Percentiles rank a stretch among this genome's conserved stretches.
Conservation (phyloP, 2,329 filamentous ascomycete species). For the Bipolaris victoriae region DNA sequence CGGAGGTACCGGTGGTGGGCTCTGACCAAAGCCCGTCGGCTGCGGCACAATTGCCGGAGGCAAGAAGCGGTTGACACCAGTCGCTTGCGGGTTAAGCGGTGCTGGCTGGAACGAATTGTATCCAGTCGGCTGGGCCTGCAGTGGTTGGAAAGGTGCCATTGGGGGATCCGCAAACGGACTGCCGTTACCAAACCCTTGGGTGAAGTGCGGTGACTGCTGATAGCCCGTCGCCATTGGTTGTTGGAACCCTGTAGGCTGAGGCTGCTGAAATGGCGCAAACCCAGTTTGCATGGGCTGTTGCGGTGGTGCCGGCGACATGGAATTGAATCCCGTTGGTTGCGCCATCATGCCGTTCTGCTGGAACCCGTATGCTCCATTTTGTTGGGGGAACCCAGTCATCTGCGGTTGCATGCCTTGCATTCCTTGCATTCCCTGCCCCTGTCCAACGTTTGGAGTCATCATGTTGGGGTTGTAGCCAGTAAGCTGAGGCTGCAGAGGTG, state of each 20-base stretch:
- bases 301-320: slow-evolving; percentile 47
- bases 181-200: slow-evolving; percentile 54
- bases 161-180: slow-evolving; percentile 63
- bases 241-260: slow-evolving; percentile 51
- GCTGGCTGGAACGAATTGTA: slow-evolving; percentile 44
- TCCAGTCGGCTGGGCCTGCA: slow-evolving; percentile 49
- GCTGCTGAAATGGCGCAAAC: slow-evolving; percentile 52
- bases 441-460: slow-evolving; percentile 70
- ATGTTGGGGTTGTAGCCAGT: slow-evolving; percentile 69
- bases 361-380: slow-evolving; percentile 40
- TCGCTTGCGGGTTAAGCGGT: slow-evolving; percentile 60
- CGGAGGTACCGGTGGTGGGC: slow-evolving; percentile 64
- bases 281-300: slow-evolving; percentile 52
- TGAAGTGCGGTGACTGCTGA: slow-evolving; percentile 45
- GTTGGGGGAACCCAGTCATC: slow-evolving; percentile 50
- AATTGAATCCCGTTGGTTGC: slow-evolving; percentile 47
- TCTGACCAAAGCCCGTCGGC: slow-evolving; percentile 60
- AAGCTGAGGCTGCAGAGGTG: slow-evolving; percentile 81
- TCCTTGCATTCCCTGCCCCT: slow-evolving; percentile 12
- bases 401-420: slow-evolving; percentile 42
- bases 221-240: slow-evolving; percentile 57
- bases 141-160: slow-evolving; percentile 51
- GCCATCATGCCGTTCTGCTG: slow-evolving; percentile 49
- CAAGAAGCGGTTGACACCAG: slow-evolving; percentile 58
- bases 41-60: slow-evolving; percentile 59